Evolutionary conservation across 495 filamentous ascomycete species (phyloP), one percentile per base, ranked within the genome.

Genomic region (Acidiella bohemica): DNA sequence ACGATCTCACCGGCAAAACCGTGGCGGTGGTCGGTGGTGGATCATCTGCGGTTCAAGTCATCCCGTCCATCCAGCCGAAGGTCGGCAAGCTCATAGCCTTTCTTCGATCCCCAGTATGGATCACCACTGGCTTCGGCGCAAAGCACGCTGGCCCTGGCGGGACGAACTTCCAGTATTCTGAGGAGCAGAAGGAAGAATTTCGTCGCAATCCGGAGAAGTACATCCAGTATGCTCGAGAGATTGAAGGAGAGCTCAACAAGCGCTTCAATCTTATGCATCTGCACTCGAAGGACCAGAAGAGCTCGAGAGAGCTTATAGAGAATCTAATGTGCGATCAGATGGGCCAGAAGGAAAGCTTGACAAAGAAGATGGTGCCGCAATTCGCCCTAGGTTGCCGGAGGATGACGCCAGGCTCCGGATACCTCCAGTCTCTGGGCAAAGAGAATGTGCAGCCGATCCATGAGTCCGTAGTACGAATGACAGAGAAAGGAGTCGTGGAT

Each of bases 41-140:
- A 12, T 61, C 58, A 16, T 53, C 47, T 31, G 51, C 50, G 9
- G 58, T 59, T 25, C 58, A 61, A 31, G 49, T 58, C 18, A 36
- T 58, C 2, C 53, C 54, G 4, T 41, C 42, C 10, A 46, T 61
- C 20, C 49, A 54, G 26, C 39, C 41, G 8, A 35, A 27, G 17
- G 54, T 49, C 9, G 13, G 22, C 14, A 45, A 56, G 28, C 17
- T 56, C 13, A 56, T 49, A 2, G 50, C n/a, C n/a, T n/a, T n/a
- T n/a, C n/a, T n/a, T n/a, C n/a, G n/a, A n/a, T n/a, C n/a, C n/a
- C n/a, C n/a, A n/a, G n/a, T n/a, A n/a, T n/a, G n/a, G n/a, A n/a
- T n/a, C n/a, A n/a, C n/a, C n/a, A n/a, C n/a, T n/a, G n/a, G n/a
- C n/a, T n/a, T n/a, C n/a, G n/a, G n/a, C n/a, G n/a, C n/a, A n/a